Conservation (phyloP, 768 basidiomycete genomes). For the Mycena filopes region DNA sequence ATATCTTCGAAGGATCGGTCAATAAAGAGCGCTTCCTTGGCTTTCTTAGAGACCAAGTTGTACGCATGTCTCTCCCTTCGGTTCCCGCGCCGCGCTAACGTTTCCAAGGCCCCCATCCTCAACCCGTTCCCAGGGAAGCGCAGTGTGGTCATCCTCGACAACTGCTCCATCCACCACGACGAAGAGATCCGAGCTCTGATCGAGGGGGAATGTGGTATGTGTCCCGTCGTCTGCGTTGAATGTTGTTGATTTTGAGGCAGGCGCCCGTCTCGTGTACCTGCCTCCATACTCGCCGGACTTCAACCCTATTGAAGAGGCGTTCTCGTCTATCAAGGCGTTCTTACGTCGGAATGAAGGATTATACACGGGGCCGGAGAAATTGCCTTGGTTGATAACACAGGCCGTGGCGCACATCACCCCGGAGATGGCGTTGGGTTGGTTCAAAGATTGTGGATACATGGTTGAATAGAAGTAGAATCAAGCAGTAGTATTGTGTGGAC, state of each 20-base stretch:
- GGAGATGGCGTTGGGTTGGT: constrained; percentile 32
- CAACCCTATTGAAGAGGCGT: constrained; percentile 49
- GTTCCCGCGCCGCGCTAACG: neutral
- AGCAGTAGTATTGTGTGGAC: neutral
- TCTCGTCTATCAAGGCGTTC: constrained; percentile 43
- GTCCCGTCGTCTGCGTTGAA: constrained; percentile 4
- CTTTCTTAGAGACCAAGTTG: constrained; percentile 44
- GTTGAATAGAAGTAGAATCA: too few relatives aligned
- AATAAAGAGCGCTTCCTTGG: constrained; percentile 43
- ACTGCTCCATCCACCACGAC: constrained; percentile 52
- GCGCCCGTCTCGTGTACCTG: constrained; percentile 34
- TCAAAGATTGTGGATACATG: constrained; percentile 31
- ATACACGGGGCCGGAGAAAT: constrained; percentile 11
- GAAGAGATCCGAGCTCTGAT: constrained; percentile 44
- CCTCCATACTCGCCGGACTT: constrained; percentile 48
- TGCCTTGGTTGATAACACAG: constrained; percentile 33
- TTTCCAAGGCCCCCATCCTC: constrained; percentile 36
- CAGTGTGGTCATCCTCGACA: constrained; percentile 54
- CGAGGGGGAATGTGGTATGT: constrained; percentile 39
- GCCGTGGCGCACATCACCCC: constrained; percentile 20
- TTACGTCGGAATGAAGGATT: constrained; percentile 18
- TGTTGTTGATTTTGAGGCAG: neutral
- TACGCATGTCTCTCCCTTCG: constrained; percentile 16
- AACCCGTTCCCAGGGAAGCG: constrained; percentile 46
- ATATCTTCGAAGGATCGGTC: constrained; percentile 49